phyloP scores from a whole-genome alignment of 768 basidiomycete genomes.

The Boletus huronensis region DNA sequence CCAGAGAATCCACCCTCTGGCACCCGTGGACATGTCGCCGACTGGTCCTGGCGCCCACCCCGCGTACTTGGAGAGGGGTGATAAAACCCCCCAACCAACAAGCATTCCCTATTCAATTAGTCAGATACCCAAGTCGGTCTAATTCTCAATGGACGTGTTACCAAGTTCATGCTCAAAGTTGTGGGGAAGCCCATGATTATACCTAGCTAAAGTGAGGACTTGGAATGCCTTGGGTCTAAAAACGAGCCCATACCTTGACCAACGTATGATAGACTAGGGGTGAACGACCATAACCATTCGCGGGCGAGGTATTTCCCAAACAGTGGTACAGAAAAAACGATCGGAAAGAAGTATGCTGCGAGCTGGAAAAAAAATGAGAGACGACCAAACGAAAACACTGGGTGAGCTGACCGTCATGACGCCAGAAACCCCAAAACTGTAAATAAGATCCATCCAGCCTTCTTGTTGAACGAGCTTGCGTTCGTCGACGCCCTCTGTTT shows the following conservation, averaged over 20 bases:
- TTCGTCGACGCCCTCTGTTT: slow-evolving; percentile 31
- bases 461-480: slow-evolving; percentile 53
- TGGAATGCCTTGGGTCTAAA: neutral
- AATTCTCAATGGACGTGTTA: slow-evolving; percentile 32
- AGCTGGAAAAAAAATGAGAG: slow-evolving; percentile 46
- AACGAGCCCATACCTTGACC: slow-evolving; percentile 63
- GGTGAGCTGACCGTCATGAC: slow-evolving; percentile 62
- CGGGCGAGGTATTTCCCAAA: slow-evolving; percentile 81
- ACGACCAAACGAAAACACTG: neutral
- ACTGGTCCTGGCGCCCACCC: slow-evolving; percentile 97
- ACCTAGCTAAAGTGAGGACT: slow-evolving; percentile 40
- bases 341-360: slow-evolving; percentile 83
- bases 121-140: slow-evolving; percentile 1
- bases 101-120: slow-evolving; percentile 72
- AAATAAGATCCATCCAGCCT: slow-evolving; percentile 75
- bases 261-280: slow-evolving; percentile 87
- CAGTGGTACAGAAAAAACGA: slow-evolving; percentile 81
- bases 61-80: slow-evolving; percentile 72
- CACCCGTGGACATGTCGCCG: slow-evolving; percentile 79
- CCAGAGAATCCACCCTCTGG: slow-evolving; percentile 99
- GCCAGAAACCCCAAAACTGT: slow-evolving; percentile 77
- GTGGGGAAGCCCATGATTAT: slow-evolving; percentile 99
- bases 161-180: slow-evolving; percentile 89
- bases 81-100: slow-evolving; percentile 94
- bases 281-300: slow-evolving; percentile 92